Percentiles rank a stretch among this genome's conserved stretches.
These are phyloP conservation scores for Phaseolus coccineus DNA, from an alignment of 331 rosid species.

Conservation along the genomic window DNA sequence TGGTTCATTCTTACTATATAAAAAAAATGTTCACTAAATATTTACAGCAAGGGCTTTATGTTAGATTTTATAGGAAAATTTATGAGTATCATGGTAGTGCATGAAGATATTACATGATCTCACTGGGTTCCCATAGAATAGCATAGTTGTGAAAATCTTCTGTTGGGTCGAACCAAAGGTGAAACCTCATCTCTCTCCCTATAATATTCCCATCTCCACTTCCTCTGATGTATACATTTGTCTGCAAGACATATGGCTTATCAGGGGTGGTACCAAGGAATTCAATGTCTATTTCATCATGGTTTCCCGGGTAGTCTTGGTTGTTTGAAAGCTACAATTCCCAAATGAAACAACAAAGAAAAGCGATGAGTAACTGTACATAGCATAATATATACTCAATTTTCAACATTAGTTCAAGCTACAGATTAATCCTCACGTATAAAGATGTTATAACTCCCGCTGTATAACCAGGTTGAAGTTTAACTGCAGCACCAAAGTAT, in stretches of 20 bases:
- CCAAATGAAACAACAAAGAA: slow-evolving; percentile 26
- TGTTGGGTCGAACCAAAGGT: slow-evolving; percentile 96
- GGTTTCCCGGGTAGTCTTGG: slow-evolving; percentile 78
- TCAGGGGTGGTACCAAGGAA: slow-evolving; percentile 83
- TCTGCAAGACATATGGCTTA: slow-evolving; percentile 86
- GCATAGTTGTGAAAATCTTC: slow-evolving; percentile 85
- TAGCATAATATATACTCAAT: neutral
- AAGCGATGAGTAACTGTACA: neutral
- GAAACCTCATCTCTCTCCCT: slow-evolving; percentile 85
- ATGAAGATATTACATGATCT: slow-evolving; percentile 73
- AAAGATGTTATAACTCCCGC: slow-evolving; percentile 88
- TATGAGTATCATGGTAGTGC: neutral
- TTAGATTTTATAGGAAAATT: neutral
- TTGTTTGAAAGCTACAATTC: slow-evolving; percentile 83
- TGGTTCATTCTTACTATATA: neutral
- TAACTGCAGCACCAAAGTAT: slow-evolving; percentile 78
- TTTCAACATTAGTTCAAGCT: slow-evolving; percentile 8
- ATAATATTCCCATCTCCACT: slow-evolving; percentile 78
- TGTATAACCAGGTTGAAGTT: slow-evolving; percentile 87
- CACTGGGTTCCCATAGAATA: slow-evolving; percentile 75
- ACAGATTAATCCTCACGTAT: slow-evolving; percentile 64
- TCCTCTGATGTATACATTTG: slow-evolving; percentile 86
- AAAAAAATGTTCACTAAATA: neutral
- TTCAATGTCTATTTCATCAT: slow-evolving; percentile 92
- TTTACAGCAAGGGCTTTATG: neutral